Evolutionary conservation across 2,329 filamentous ascomycete genomes (phyloP).

Genomic region (Acephala macrosclerotiorum): DNA sequence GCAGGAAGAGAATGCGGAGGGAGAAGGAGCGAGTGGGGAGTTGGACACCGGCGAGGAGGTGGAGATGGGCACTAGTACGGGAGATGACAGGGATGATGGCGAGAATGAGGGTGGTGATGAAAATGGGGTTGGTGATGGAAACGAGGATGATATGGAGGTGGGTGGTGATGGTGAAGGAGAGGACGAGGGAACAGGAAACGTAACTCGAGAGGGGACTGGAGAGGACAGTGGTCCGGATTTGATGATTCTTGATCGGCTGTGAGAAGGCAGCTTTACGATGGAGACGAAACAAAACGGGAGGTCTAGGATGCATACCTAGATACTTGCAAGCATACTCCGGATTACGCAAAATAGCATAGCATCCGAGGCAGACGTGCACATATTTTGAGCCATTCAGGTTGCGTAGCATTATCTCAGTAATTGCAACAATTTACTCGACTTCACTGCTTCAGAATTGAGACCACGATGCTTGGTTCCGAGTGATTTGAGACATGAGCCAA

Average conservation of each 20-base stretch:
- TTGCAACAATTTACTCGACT: too few species aligned
- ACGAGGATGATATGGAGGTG: neutral
- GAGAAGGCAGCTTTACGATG: neutral
- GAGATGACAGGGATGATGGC: slow-evolving; percentile 11
- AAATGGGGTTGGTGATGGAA: neutral
- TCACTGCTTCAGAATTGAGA: too few species aligned
- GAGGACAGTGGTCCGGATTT: neutral
- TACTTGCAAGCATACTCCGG: too few species aligned
- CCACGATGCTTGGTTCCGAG: too few species aligned
- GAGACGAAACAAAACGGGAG: neutral
- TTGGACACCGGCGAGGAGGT: slow-evolving; percentile 10
- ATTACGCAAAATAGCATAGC: too few species aligned
- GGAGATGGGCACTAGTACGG: neutral
- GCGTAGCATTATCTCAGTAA: too few species aligned
- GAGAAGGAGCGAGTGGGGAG: neutral
- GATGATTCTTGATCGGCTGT: neutral
- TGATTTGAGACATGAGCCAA: too few species aligned
- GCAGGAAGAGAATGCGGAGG: slow-evolving; percentile 7
- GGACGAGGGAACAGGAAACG: too few species aligned
- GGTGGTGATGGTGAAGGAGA: neutral
- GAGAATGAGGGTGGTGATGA: neutral
- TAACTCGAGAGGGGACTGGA: too few species aligned
- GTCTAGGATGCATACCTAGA: too few species aligned
- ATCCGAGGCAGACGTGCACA: too few species aligned
- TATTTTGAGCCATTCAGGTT: too few species aligned